Evolutionary conservation across 1,284 basidiomycete species (phyloP), one percentile per base, ranked within the genome.

Genomic region (Psilocybe mexicana): DNA sequence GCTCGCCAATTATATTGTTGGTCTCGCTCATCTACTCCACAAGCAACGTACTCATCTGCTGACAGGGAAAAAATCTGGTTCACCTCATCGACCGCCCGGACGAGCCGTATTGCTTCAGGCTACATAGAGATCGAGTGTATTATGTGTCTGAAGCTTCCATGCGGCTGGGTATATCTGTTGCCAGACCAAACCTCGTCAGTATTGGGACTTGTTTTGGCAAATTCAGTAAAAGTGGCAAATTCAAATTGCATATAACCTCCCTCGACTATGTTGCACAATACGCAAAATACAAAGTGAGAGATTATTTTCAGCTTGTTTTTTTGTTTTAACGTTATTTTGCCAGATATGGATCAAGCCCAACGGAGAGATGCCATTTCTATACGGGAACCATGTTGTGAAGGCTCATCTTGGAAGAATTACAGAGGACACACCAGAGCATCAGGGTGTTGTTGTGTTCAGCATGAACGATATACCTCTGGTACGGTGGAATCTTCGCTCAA

Each of bases 321-420:
- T 33, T 12, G 43, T n/a, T 23, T 4, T 30, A 50, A 54, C 48
- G 26, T 24, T 52, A 23, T 8, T 4, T 48, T 60, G 51, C 23
- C 40, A 97, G 96, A 87, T 98, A 38, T 99, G 97, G 97, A 96
- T 99, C 74, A 99, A 99, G 75, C 92, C 96, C 12, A 97, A 99
- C 63, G 97, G 97, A 69, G 97, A 99, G 77, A 94, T 99, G 86
- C 97, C 97, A 2, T 99, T 98, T 81, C 77, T 99, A 51, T 99
- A 99, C 70, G 97, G 97, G 57, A 99, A 99, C 72, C 96, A 99
- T 78, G 92, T 99, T 61, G 86, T 98, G 64, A 99, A 99, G 77
- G 97, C 97, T 30, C 97, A 99, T 74, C 80, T 99, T 26, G 96
- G 97, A n/a, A 85, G 96, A 65, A 98, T 99, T 71, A 98, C 97